phyloP scores from a whole-genome alignment of 306 rosid species.

The Lupinus albus region DNA sequence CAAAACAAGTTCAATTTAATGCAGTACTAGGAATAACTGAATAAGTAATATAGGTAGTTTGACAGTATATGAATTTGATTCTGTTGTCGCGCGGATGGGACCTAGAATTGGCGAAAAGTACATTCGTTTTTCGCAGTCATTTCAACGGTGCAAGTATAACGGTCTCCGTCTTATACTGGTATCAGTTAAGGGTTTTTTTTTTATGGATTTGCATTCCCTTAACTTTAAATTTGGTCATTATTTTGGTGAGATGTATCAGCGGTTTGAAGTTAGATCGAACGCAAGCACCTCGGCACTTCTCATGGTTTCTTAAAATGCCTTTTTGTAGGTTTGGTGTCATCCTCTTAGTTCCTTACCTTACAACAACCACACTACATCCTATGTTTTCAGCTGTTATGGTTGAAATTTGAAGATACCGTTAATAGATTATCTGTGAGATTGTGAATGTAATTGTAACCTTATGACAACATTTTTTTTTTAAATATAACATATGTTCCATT shows the following conservation, averaged over 20 bases:
- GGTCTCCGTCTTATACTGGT: not conserved
- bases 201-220: too few relatives aligned
- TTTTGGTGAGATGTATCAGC: conserved; percentile 29
- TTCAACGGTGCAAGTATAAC: conserved; percentile 28
- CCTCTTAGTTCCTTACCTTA: conserved; percentile 23
- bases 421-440: too few relatives aligned
- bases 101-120: too few relatives aligned
- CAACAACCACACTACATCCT: conserved; percentile 24
- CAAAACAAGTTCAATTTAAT: conserved; percentile 40
- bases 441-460: too few relatives aligned
- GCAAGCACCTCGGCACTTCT: not conserved
- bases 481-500: too few relatives aligned
- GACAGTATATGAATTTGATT: conserved; percentile 35
- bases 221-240: too few relatives aligned
- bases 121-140: conserved; percentile 41
- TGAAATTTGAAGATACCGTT: conserved; percentile 17
- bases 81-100: conserved; percentile 42
- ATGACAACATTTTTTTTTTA: too few relatives aligned
- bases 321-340: conserved; percentile 24
- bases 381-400: conserved; percentile 1
- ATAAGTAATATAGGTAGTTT: too few relatives aligned
- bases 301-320: conserved; percentile 30
- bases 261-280: not conserved
- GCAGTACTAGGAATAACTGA: not conserved
- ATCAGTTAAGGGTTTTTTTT: too few relatives aligned